Evolutionary conservation across 2,329 filamentous ascomycete species (phyloP).

Genomic region (Coniosporium tulheliwenetii): DNA sequence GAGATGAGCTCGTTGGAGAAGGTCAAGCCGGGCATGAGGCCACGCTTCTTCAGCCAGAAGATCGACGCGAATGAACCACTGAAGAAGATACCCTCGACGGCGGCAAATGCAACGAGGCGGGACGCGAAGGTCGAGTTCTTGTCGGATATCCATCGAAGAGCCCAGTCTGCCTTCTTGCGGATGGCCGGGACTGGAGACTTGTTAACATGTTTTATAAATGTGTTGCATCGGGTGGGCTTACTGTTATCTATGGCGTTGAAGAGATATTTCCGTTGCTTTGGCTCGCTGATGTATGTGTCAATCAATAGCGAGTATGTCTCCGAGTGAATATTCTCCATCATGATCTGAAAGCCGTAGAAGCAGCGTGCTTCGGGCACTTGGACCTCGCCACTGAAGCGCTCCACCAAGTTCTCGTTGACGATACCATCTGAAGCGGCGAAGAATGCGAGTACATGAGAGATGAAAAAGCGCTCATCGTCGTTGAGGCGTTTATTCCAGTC

Average conservation of each 20-base stretch:
- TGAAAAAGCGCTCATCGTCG: slow-evolving; percentile 94
- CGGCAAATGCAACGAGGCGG: slow-evolving; percentile 90
- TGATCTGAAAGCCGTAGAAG: slow-evolving; percentile 99
- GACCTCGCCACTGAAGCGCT: slow-evolving; percentile 93
- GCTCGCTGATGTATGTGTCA: slow-evolving; percentile 98
- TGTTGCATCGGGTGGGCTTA: slow-evolving; percentile 31
- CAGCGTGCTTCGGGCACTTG: slow-evolving; percentile 96
- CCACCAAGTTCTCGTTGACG: slow-evolving; percentile 97
- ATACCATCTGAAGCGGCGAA: slow-evolving; percentile 98
- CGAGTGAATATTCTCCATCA: slow-evolving; percentile 99
- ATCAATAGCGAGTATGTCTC: slow-evolving; percentile 99
- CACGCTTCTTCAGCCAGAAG: slow-evolving; percentile 99
- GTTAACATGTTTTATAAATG: not conserved
- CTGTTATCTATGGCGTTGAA: slow-evolving; percentile 99
- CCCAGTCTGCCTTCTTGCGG: slow-evolving; percentile 97
- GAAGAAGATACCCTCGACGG: slow-evolving; percentile 99
- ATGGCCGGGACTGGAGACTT: slow-evolving; percentile 68
- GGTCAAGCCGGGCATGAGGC: slow-evolving; percentile 93
- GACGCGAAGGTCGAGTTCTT: slow-evolving; percentile 88
- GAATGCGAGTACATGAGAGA: slow-evolving; percentile 97
- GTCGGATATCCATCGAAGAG: slow-evolving; percentile 86
- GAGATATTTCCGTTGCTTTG: slow-evolving; percentile 79
- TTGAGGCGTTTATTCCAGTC: slow-evolving; percentile 98
- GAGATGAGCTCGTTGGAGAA: slow-evolving; percentile 99
- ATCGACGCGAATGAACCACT: slow-evolving; percentile 96